Conservation (phyloP, 2,329 filamentous ascomycete species). For the Colletotrichum sansevieriae region DNA sequence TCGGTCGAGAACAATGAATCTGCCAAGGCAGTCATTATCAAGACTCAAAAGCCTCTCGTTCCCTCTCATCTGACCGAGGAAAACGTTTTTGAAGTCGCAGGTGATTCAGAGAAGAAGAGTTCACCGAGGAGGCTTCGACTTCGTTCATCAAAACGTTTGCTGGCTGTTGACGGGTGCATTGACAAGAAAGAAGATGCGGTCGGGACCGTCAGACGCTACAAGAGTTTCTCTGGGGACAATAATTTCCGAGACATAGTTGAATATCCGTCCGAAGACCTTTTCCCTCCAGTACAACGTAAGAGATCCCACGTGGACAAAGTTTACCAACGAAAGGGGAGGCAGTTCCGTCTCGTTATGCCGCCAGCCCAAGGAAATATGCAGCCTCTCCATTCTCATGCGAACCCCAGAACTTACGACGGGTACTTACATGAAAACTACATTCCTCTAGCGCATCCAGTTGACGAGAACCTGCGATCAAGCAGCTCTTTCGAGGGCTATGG, state of each 20-base stretch:
- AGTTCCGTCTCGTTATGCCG: background rate
- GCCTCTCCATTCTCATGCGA: background rate
- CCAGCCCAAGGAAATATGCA: background rate
- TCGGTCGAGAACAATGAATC: background rate
- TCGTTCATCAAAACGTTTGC: constrained; percentile 39
- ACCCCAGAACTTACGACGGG: background rate
- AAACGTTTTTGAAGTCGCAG: background rate
- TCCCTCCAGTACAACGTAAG: background rate
- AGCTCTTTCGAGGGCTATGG: constrained; percentile 31
- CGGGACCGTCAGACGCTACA: constrained; percentile 22
- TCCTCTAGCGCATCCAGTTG: constrained; percentile 35
- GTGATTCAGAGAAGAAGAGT: background rate
- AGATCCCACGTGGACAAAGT: background rate
- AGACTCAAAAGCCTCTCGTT: background rate
- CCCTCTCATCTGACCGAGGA: background rate
- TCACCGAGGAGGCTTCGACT: constrained; percentile 46
- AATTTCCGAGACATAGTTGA: background rate
- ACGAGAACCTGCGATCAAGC: constrained; percentile 22
- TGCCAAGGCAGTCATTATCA: background rate
- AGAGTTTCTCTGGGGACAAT: background rate
- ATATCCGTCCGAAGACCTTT: constrained; percentile 5
- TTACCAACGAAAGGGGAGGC: constrained; percentile 26
- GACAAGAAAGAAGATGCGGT: background rate
- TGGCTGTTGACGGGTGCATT: background rate
- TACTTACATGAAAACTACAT: constrained; percentile 30